phyloP scores from a whole-genome alignment of 2,329 filamentous ascomycete genomes.

The Alternaria atra region DNA sequence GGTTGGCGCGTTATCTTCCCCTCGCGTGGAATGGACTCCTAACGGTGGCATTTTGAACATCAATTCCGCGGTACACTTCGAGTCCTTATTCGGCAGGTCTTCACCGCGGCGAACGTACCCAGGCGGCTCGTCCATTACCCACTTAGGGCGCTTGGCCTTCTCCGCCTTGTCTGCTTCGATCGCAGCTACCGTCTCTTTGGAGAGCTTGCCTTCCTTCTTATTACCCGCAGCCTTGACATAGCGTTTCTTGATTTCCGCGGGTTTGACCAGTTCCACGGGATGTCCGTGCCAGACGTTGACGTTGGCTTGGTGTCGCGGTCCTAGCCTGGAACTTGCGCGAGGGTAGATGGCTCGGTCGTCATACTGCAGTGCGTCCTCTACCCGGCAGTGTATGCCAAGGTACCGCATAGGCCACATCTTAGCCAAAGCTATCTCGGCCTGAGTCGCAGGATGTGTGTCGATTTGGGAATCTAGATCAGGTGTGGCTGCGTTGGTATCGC shows the following conservation, averaged over 20 bases:
- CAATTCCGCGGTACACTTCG: conserved; percentile 76
- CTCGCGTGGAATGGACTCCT: conserved; percentile 58
- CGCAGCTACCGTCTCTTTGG: conserved; percentile 81
- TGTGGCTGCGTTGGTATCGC: conserved; percentile 68
- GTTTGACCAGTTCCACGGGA: conserved; percentile 89
- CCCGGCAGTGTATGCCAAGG: conserved; percentile 91
- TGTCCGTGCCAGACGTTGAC: conserved; percentile 86
- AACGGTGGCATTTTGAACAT: conserved; percentile 78
- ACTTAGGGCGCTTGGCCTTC: conserved; percentile 85
- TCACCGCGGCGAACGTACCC: conserved; percentile 88
- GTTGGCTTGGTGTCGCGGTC: conserved; percentile 88
- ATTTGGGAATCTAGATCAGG: conserved; percentile 61
- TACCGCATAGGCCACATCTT: conserved; percentile 97
- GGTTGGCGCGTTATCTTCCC: conserved; percentile 54
- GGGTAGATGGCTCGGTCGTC: conserved; percentile 95
- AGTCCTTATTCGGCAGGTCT: conserved; percentile 76
- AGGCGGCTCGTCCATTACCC: conserved; percentile 88
- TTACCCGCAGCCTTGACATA: conserved; percentile 68
- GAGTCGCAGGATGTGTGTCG: conserved; percentile 71
- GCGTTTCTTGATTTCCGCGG: conserved; percentile 83
- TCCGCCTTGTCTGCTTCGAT: conserved; percentile 83
- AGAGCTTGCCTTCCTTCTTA: conserved; percentile 78
- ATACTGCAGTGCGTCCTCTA: conserved; percentile 94
- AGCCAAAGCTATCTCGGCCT: conserved; percentile 89
- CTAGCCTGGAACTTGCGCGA: conserved; percentile 89